Evolutionary conservation across 352 stramenopile genomes (phyloP), one percentile per base, ranked within the genome.

Genomic region (Pilasporangium apinafurcum): DNA sequence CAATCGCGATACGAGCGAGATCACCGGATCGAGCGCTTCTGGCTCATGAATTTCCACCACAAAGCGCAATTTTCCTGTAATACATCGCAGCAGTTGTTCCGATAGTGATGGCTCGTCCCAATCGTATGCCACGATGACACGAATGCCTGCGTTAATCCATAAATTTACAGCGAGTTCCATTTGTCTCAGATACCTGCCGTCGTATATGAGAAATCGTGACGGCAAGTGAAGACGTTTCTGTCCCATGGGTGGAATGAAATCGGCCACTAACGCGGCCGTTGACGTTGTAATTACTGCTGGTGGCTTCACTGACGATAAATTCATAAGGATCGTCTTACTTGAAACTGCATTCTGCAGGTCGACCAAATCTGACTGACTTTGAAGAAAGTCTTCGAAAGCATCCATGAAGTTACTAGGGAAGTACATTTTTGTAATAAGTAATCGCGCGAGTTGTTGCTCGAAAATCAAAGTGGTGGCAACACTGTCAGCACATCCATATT

Each of bases 1-100:
- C 8, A 79, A 21, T 7, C 64, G 52, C 2, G 74, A 84, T 3
- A 83, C 52, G 0, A 83, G 42, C 2, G 48, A 27, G 2, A 83
- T 33, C 3, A 71, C 50, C 3, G 25, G 8, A 14, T 79, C 65
- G 3, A 62, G 69, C 5, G 69, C 38, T 0, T 37, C 29, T 0
- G 58, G 12, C 2, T 64, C 36, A 1, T 68, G 32, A 5, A 84
- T 28, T 20, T 84, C 56, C 16, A 84, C 22, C 0, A 68, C 53
- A 40, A 86, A 72, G 5, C 35, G 45, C 28, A 60, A 53, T 31
- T 67, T 82, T 30, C 40, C 62, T 8, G 66, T 58, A 53, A 59
- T 51, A 17, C 52, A 9, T 3, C 40, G 27, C 18, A 40, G 50
- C 13, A 70, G 37, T 10, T 50, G 47, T 16, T 21, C 16, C 14